Evolutionary conservation across 805 yeast genomes (phyloP), one percentile per base, ranked within the genome.

Genomic region (Candida glaebosa): DNA sequence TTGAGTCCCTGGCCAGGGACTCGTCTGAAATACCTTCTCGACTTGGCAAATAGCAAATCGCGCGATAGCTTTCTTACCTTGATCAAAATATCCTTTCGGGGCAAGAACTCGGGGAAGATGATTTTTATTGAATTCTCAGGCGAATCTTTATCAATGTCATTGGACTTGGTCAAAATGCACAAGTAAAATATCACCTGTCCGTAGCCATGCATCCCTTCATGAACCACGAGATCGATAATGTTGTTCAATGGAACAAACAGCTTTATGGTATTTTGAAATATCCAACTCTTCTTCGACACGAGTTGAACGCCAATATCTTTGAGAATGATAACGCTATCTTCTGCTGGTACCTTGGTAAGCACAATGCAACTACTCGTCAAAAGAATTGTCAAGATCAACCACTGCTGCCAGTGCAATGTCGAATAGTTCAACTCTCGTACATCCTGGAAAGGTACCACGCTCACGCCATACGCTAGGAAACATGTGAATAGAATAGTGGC

Each of bases 161-260:
- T 57, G 31, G 57, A 52, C 39, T 71, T 71, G 14, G 81, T 73
- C 26, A 84, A 63, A 3, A 84, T 65, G 32, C 82, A 78, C 56
- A 86, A 61, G 53, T 84, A 82, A 56, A 73, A 82, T 2, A 82
- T 66, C 7, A 84, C 87, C 47, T 69, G 72, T 46, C 81, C 81
- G 46, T 79, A 75, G 4, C 83, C 83, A 41, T 70, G 70, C 55
- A 87, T 85, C 0, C 86, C 90, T 58, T 87, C 95, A 54, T 84
- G 84, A 18, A 87, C 80, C 0, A 84, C 76, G 8, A 86, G 58
- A 56, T 85, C 91, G 3, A 76, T 71, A 39, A 86, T 71, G 34
- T 67, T 67, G 35, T 73, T 75, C 30, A 70, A 60, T 0, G 89
- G 83, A 8, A 83, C 71, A 55, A 86, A 83, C 34, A 52, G 45